These are phyloP conservation scores for Arachis stenosperma DNA, from an alignment of 306 rosid genomes.

Conservation along the genomic window DNA sequence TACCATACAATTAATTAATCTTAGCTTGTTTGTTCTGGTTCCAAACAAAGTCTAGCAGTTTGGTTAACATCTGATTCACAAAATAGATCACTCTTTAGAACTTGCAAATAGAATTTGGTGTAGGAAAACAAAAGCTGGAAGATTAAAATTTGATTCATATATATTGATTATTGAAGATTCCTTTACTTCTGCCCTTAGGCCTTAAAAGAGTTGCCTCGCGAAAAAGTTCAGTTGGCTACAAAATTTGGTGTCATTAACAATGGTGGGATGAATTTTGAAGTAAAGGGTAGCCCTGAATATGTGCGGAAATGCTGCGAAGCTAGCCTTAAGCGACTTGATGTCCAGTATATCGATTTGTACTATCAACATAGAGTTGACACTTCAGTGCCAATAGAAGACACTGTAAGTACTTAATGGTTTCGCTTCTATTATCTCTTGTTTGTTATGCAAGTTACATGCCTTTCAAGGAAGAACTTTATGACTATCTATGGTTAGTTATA, in stretches of 20 bases:
- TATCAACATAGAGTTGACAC: constrained; percentile 65
- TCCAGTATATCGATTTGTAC: constrained; percentile 59
- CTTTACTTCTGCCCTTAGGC: constrained; percentile 49
- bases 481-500: not conserved
- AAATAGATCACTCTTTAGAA: not conserved
- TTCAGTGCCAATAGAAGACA: constrained; percentile 75
- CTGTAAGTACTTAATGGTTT: constrained; percentile 53
- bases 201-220: constrained; percentile 70
- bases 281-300: constrained; percentile 66
- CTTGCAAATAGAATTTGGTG: constrained; percentile 1
- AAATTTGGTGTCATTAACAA: constrained; percentile 57
- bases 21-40: not conserved
- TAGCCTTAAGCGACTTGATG: constrained; percentile 59
- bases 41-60: not conserved
- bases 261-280: constrained; percentile 29
- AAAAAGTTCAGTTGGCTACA: constrained; percentile 68
- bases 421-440: not conserved
- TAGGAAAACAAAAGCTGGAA: not conserved
- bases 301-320: constrained; percentile 71
- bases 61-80: constrained; percentile 15
- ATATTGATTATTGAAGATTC: not conserved
- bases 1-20: constrained; percentile 6
- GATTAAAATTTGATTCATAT: not conserved
- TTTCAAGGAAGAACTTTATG: not conserved
- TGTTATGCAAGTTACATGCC: not conserved